Percentiles rank a stretch among this genome's conserved stretches.
These are phyloP conservation scores for Mariannaea sp. DNA, from an alignment of 2,329 filamentous ascomycete genomes.

Conservation along the genomic window DNA sequence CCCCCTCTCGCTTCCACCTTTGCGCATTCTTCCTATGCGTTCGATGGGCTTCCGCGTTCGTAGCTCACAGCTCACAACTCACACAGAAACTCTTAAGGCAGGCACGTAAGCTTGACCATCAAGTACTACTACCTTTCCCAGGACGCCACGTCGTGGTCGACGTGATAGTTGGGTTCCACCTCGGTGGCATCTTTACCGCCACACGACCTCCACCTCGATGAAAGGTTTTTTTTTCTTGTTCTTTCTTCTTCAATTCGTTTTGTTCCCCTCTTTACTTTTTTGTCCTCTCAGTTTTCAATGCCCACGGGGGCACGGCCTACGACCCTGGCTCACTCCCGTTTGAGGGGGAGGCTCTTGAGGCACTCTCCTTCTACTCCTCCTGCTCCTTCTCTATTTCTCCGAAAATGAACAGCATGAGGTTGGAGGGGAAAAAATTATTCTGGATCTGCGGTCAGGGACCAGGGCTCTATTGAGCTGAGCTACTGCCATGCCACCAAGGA, in stretches of 20 bases:
- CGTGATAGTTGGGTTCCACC: slow-evolving; percentile 32
- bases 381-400: slow-evolving; percentile 6
- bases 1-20: neutral
- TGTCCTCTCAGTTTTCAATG: slow-evolving; percentile 17
- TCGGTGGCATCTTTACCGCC: slow-evolving; percentile 35
- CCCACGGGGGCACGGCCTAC: slow-evolving; percentile 8
- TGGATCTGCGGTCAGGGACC: slow-evolving; percentile 38
- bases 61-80: slow-evolving; percentile 11
- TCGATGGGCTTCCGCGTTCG: slow-evolving; percentile 8
- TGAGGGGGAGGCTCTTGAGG: slow-evolving; percentile 14
- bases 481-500: slow-evolving; percentile 11
- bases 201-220: slow-evolving; percentile 36
- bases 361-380: slow-evolving; percentile 17
- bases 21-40: neutral
- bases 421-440: slow-evolving; percentile 28
- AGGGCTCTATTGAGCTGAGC: slow-evolving; percentile 23
- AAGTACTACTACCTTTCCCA: slow-evolving; percentile 28
- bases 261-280: slow-evolving; percentile 17
- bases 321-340: slow-evolving; percentile 20
- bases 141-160: slow-evolving; percentile 36
- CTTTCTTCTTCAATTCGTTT: too few relatives aligned
- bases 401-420: slow-evolving; percentile 27
- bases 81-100: slow-evolving; percentile 22
- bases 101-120: slow-evolving; percentile 26
- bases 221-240: slow-evolving; percentile 29